Evolutionary conservation across 306 rosid genomes (phyloP).

Genomic region (Gastrolobium villosum): DNA sequence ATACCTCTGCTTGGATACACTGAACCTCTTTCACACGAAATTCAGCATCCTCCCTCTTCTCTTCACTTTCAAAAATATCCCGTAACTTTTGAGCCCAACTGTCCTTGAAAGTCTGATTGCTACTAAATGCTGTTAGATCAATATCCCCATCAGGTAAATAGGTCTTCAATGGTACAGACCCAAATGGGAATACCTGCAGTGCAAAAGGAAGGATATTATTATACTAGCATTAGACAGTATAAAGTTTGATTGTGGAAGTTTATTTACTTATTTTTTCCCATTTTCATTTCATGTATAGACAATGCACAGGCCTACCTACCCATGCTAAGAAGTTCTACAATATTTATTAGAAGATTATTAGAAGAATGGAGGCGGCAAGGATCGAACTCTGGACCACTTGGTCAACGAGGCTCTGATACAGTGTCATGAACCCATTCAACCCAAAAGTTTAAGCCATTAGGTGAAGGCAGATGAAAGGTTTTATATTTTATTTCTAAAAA

Average conservation of each 20-base stretch:
- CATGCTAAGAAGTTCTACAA: too few species aligned
- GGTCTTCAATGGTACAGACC: slow-evolving; percentile 93
- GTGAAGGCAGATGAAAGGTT: not conserved
- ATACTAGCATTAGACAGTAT: not conserved
- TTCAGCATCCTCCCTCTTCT: slow-evolving; percentile 62
- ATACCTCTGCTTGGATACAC: slow-evolving; percentile 79
- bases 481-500: not conserved
- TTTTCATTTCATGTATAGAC: too few species aligned
- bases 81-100: slow-evolving; percentile 64
- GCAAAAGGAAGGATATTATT: slow-evolving; percentile 30
- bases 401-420: too few species aligned
- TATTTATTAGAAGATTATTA: too few species aligned
- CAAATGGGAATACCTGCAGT: slow-evolving; percentile 73
- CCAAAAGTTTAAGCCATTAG: too few species aligned
- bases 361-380: too few species aligned
- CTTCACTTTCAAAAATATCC: slow-evolving; percentile 61
- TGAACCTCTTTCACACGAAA: slow-evolving; percentile 79
- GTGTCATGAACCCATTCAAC: too few species aligned
- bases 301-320: too few species aligned
- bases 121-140: slow-evolving; percentile 75
- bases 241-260: slow-evolving; percentile 9
- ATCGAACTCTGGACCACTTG: too few species aligned
- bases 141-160: slow-evolving; percentile 95
- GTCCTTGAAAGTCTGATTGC: slow-evolving; percentile 56
- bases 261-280: not conserved